A percentile compares a stretch with the other conserved stretches of the same genome.
Conservation (phyloP, 495 filamentous ascomycete species). For the Clavariopsis aquatica region DNA sequence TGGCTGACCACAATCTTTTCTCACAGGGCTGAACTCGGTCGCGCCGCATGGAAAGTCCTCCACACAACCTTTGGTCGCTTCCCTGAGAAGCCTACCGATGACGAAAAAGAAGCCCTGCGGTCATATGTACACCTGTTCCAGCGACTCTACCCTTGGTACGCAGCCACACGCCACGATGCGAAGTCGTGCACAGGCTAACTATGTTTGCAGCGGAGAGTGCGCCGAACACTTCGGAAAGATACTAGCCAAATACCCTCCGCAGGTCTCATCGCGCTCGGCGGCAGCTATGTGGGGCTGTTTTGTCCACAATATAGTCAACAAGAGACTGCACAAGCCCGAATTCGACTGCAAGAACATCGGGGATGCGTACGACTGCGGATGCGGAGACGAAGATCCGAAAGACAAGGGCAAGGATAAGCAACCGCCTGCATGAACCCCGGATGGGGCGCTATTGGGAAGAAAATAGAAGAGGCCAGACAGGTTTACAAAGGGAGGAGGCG, state of each 20-base stretch:
- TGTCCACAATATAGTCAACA: slow-evolving; percentile 93
- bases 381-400: slow-evolving; percentile 69
- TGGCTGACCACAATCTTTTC: slow-evolving; percentile 18
- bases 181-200: slow-evolving; percentile 28
- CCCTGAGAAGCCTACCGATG: slow-evolving; percentile 77
- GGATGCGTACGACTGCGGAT: slow-evolving; percentile 95
- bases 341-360: slow-evolving; percentile 91
- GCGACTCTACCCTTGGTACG: slow-evolving; percentile 81
- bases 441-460: slow-evolving; percentile 23
- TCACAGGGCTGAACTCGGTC: slow-evolving; percentile 78
- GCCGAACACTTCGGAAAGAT: slow-evolving; percentile 86
- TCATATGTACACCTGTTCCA: slow-evolving; percentile 89
- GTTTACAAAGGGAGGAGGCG: slow-evolving; percentile 28
- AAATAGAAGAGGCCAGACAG: slow-evolving; percentile 6
- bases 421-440: slow-evolving; percentile 16
- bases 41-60: slow-evolving; percentile 87
- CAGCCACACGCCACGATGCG: slow-evolving; percentile 18
- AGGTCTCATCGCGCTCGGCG: slow-evolving; percentile 77
- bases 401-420: slow-evolving; percentile 26
- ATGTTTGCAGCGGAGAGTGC: slow-evolving; percentile 75
- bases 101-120: slow-evolving; percentile 80
- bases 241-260: slow-evolving; percentile 81
- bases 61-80: slow-evolving; percentile 96
- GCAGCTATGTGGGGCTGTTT: slow-evolving; percentile 92
- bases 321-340: slow-evolving; percentile 72